Percentiles rank a stretch among this genome's conserved stretches.
Evolutionary conservation across 2,329 filamentous ascomycete species (phyloP).

Genomic region (Diaporthe helianthi): DNA sequence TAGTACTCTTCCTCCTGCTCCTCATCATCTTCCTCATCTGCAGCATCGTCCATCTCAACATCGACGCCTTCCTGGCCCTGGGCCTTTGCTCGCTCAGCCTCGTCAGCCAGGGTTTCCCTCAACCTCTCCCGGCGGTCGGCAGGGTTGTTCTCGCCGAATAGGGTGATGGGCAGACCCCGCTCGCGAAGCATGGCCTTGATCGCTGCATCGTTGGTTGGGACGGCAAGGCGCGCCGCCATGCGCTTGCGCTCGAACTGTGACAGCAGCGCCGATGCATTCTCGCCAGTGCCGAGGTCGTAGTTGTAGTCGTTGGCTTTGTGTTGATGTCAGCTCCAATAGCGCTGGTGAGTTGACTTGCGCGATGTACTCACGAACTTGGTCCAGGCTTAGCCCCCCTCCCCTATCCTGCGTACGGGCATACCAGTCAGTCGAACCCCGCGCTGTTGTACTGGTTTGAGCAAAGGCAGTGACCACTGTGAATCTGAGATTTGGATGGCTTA

Average conservation of each 20-base stretch:
- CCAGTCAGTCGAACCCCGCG: constrained; percentile 38
- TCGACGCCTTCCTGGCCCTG: constrained; percentile 59
- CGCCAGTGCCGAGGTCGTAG: constrained; percentile 79
- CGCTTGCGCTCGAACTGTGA: constrained; percentile 92
- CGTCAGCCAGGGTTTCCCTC: constrained; percentile 78
- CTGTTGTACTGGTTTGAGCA: constrained; percentile 38
- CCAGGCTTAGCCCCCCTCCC: constrained; percentile 54
- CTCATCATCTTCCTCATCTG: constrained; percentile 65
- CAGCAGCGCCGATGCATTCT: constrained; percentile 84
- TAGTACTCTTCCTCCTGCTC: constrained; percentile 95
- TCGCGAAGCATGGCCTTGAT: constrained; percentile 83
- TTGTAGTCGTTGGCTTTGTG: constrained; percentile 70
- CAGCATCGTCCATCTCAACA: constrained; percentile 66
- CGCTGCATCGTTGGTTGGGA: constrained; percentile 90
- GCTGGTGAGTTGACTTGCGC: neutral
- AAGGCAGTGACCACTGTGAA: constrained; percentile 31
- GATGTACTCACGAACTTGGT: constrained; percentile 52
- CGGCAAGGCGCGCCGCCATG: constrained; percentile 84
- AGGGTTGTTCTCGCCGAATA: constrained; percentile 85
- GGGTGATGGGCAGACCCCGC: constrained; percentile 89
- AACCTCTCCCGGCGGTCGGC: constrained; percentile 86
- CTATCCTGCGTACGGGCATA: constrained; percentile 41
- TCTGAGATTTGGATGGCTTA: constrained; percentile 50
- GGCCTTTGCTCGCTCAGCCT: constrained; percentile 67
- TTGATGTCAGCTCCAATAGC: constrained; percentile 26